Base-by-base conservation (phyloP, 1,284 basidiomycete genomes). In the Rhodotorula sp. region DNA sequence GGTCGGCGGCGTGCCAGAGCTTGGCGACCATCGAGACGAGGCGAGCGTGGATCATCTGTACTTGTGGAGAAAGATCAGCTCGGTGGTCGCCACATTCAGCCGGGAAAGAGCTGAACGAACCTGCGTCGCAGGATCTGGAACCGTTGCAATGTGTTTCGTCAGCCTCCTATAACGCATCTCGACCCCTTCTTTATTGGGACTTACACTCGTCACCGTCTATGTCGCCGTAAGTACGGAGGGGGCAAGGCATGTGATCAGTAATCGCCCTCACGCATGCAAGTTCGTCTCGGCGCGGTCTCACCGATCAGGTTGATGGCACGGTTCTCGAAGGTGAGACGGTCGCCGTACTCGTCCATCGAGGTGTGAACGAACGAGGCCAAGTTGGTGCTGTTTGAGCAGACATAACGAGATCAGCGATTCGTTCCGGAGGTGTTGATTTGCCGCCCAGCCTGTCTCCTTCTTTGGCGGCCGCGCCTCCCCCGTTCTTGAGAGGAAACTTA, bases 11-110 rank as follows among this genome's bases (percentile, higher is more conserved):
- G 79, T 97, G 87, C 95, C 95, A 98, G 61, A 98, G 83, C 47
- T 92, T 87, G n/a, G 93, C 91, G 64, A 98, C 85, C 81, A 95
- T 93, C 23, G 90, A 91, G 65, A 92, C 81, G 83, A 89, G 93
- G 72, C 90, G 87, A n/a, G 88, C 88, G 79, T 93, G 91, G 63
- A 93, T 85, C 26, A 74, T 48, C 6, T 61, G 68, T 7, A 66
- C 38, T 43, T 1, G 10, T 12, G 10, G 12, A 43, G 12, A 43
- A 43, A 43, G 12, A 43, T 43, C 38, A 43, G 38, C 38, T 43
- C 12, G 38, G 38, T 43, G 1, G 10, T 43, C 38, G 38, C 38
- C 12, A 10, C 38, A 43, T 43, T 12, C 38, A 12, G 10, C 1
- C 10, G 10, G 38, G 10, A 10, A 43, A 43, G 10, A 43, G 38